phyloP scores from a whole-genome alignment of 768 basidiomycete genomes.

The Holtermanniella nyarrowii region DNA sequence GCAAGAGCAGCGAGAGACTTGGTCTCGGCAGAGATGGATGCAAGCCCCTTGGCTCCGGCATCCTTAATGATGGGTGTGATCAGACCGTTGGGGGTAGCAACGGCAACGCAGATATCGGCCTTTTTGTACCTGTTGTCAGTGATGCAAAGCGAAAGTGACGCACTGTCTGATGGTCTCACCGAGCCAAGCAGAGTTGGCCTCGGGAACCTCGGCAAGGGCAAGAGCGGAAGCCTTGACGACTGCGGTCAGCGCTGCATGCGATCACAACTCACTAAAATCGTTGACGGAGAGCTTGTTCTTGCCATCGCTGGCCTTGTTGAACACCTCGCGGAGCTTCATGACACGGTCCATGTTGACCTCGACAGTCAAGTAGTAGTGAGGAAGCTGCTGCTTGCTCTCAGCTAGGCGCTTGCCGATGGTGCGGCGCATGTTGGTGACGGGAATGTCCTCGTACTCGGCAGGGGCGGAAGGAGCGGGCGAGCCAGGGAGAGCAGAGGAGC shows the following conservation, averaged over 20 bases:
- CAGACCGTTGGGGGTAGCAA: conserved; percentile 87
- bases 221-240: conserved; percentile 86
- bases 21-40: conserved; percentile 81
- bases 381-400: conserved; percentile 88
- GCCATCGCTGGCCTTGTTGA: conserved; percentile 63
- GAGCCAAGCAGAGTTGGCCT: conserved; percentile 95
- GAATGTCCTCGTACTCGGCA: conserved; percentile 74
- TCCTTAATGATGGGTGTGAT: conserved; percentile 97
- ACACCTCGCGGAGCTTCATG: conserved; percentile 83
- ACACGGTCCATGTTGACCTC: conserved; percentile 79
- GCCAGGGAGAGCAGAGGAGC: conserved; percentile 48
- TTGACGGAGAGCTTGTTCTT: conserved; percentile 81
- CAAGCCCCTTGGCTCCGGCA: conserved; percentile 82
- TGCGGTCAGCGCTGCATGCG: conserved; percentile 5
- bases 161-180: conserved; percentile 92
- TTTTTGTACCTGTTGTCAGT: conserved; percentile 64
- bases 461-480: conserved; percentile 42
- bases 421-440: conserved; percentile 87
- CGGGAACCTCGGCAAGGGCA: conserved; percentile 87
- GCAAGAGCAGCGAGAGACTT: conserved; percentile 91
- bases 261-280: conserved; percentile 58
- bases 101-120: conserved; percentile 92
- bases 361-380: conserved; percentile 92
- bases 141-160: conserved; percentile 42
- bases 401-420: conserved; percentile 80